Evolutionary conservation across 768 basidiomycete genomes (phyloP).

Genomic region (Termitomyces sp.): DNA sequence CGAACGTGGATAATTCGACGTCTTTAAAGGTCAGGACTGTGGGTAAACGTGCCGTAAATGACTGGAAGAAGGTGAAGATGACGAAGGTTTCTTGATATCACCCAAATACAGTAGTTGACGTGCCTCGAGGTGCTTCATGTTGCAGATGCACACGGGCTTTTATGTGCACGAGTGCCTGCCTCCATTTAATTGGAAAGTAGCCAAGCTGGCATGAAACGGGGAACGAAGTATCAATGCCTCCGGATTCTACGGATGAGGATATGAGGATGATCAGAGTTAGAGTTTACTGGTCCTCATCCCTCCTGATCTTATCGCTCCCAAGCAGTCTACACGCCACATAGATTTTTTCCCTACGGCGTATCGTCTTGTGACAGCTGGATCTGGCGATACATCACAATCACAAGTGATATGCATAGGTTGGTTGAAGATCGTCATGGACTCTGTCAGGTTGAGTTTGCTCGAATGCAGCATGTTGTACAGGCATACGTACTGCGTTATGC

Average conservation of each 20-base stretch:
- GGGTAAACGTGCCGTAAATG: conserved; percentile 10
- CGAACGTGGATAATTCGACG: background rate
- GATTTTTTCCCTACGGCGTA: background rate
- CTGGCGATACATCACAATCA: background rate
- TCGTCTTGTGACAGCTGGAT: background rate
- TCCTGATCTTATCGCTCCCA: background rate
- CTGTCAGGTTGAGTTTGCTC: conserved; percentile 2
- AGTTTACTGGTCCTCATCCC: background rate
- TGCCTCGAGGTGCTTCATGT: conserved; percentile 13
- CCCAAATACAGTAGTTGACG: background rate
- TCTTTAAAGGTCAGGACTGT: conserved; percentile 6
- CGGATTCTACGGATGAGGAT: background rate
- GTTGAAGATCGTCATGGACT: conserved; percentile 1
- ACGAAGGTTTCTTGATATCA: conserved; percentile 8
- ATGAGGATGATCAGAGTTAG: background rate
- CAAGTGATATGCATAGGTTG: background rate
- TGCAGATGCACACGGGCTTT: background rate
- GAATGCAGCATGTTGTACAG: conserved; percentile 4
- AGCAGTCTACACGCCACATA: conserved; percentile 1
- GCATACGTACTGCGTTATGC: background rate
- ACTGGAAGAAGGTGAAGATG: conserved; percentile 5
- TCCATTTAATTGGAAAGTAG: background rate
- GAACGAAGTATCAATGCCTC: background rate
- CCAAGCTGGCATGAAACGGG: background rate
- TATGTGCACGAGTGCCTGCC: background rate